Base-by-base conservation (phyloP, 1,139 yeast genomes). In the Hyphopichia fennica region DNA sequence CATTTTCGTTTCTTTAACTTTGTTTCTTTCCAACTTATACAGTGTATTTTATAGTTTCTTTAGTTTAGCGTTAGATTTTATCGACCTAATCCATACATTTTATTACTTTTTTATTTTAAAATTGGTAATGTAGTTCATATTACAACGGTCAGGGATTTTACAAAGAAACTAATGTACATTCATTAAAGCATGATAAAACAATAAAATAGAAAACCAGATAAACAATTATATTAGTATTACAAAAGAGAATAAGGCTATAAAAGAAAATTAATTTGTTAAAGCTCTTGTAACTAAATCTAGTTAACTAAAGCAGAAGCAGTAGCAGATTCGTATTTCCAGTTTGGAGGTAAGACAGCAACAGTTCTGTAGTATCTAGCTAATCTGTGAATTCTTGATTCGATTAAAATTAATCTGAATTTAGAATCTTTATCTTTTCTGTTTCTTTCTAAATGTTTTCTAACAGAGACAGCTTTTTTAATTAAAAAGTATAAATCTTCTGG, bases 361-460 rank as follows among this genome's bases (percentile, higher is more conserved):
- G 96, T 88, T 89, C 96, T 91, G 96, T 93, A 93, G 95, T 93
- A 93, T 84, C 99, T 89, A 64, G 99, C 96, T 76, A 93, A 88
- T 87, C 99, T 93, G 96, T 93, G 99, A 82, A 93, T 93, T 89
- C 99, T 90, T 57, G 98, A 91, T 82, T 93, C 99, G 74, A 95
- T 90, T 79, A 93, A 87, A 93, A 93, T 93, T 72, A 93, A 89
- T 87, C 99, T 90, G 96, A 95, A 93, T 82, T 93, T 93, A 65
- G 99, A 93, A 81, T 93, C 99, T 86, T 93, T 91, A 82, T 93
- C 99, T 85, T 93, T 95, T 87, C 99, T 90, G 97, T 93, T 93
- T 81, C 95, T 89, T 82, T 95, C 99, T 75, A 93, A 87, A 81
- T 93, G 99, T 88, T 95, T 95, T 89, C 99, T 91, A 77, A 95